Evolutionary conservation across 1,284 basidiomycete genomes (phyloP).

Genomic region (Coriolopsis trogii): DNA sequence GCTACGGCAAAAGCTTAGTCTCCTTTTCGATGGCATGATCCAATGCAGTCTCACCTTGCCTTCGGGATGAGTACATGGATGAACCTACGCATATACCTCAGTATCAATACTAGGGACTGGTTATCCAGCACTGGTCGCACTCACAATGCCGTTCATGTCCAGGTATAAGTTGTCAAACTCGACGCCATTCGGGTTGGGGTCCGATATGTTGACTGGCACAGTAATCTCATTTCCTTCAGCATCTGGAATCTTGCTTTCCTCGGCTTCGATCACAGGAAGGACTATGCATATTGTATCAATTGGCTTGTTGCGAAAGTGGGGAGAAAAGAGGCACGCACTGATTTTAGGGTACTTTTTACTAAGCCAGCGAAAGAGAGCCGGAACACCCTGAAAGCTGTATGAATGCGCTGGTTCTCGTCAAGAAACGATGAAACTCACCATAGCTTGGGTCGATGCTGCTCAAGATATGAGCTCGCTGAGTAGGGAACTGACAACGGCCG

Average conservation of each 20-base stretch:
- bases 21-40: not conserved
- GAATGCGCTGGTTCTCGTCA: not conserved
- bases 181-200: slow-evolving; percentile 92
- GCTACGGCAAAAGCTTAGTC: slow-evolving; percentile 43
- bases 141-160: slow-evolving; percentile 89
- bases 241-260: slow-evolving; percentile 68
- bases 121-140: slow-evolving; percentile 18
- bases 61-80: slow-evolving; percentile 98
- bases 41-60: slow-evolving; percentile 64
- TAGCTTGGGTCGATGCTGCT: slow-evolving; percentile 6
- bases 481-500: too few relatives aligned
- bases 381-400: slow-evolving; percentile 75
- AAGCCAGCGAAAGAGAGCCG: slow-evolving; percentile 92
- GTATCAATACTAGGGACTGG: too few relatives aligned
- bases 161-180: slow-evolving; percentile 98
- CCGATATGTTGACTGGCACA: slow-evolving; percentile 83
- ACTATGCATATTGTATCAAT: slow-evolving; percentile 48
- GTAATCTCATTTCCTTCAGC: slow-evolving; percentile 70
- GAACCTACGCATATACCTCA: too few relatives aligned
- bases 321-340: slow-evolving; percentile 48
- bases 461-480: not conserved
- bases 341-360: slow-evolving; percentile 98
- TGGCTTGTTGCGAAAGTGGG: not conserved
- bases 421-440: slow-evolving; percentile 12
- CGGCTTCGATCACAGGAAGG: slow-evolving; percentile 81